Base-by-base conservation (phyloP, 176 grass and related monocot species). In the Oryza brachyantha region DNA sequence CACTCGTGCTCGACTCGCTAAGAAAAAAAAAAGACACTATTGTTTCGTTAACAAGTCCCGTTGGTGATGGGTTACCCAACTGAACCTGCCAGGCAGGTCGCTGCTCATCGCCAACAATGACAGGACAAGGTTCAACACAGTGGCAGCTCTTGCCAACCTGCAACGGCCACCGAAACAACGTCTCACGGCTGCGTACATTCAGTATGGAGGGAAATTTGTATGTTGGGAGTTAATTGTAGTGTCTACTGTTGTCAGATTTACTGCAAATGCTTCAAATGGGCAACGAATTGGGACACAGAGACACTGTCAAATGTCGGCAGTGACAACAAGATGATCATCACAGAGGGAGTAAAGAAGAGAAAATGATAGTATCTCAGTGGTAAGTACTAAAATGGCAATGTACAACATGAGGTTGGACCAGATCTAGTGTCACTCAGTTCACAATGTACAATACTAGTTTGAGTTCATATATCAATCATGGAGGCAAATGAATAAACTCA, bases 391-490 rank as follows among this genome's bases (percentile, higher is more conserved):
- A 78, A 74, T 27, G n/a, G 21, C 13, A 80, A 64, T 84, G 70
- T 81, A 89, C 71, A 80, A 12, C 57, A 77, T 11, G 24, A 31
- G 2, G 57, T 6, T 50, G 37, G 4, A 62, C n/a, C n/a, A 78
- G 74, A 60, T 31, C 79, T 78, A 45, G 79, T 74, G 39, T 62
- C 46, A 66, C 58, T 58, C 26, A 11, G 78, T 82, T 43, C 74
- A 43, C 61, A 65, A 74, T 79, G 74, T 83, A 91, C 82, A 81
- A 85, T 61, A 66, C 58, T 73, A n/a, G n/a, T 73, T 66, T 48
- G 86, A 92, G 83, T 81, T 92, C 90, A 88, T 85, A 79, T 79
- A 88, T 82, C 82, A 79, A 86, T 65, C 57, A 92, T 82, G 76
- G 86, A 66, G 83, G 70, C 28, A 83, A 83, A 85, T 72, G 78